Conservation (phyloP, 2,329 filamentous ascomycete species). For the Penicillium sp. region DNA sequence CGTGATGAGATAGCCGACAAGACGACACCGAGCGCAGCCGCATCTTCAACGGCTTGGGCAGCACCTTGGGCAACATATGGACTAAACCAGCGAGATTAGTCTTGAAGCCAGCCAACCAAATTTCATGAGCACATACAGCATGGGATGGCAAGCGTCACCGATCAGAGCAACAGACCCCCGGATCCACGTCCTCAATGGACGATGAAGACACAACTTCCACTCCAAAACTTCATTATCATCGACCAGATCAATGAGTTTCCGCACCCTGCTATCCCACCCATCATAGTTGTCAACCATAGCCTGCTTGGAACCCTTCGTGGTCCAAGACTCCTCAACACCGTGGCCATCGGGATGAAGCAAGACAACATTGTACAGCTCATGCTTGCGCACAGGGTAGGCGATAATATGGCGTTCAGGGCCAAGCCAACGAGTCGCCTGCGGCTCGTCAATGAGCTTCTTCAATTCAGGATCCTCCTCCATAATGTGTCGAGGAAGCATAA, state of each 20-base stretch:
- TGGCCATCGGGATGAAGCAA: conserved; percentile 61
- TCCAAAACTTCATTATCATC: conserved; percentile 51
- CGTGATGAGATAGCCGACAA: conserved; percentile 33
- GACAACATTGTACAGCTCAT: conserved; percentile 65
- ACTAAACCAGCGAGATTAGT: conserved; percentile 14
- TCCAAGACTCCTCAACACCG: conserved; percentile 63
- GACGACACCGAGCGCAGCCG: conserved; percentile 35
- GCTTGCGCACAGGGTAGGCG: conserved; percentile 69
- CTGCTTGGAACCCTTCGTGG: conserved; percentile 60
- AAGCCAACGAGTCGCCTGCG: conserved; percentile 72
- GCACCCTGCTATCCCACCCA: conserved; percentile 61
- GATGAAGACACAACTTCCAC: conserved; percentile 39
- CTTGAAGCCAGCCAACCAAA: neutral
- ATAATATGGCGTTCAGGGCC: conserved; percentile 74
- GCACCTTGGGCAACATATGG: conserved; percentile 46
- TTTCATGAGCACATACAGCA: conserved; percentile 35
- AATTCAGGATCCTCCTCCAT: conserved; percentile 68
- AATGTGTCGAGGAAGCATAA: conserved; percentile 68
- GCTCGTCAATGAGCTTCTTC: conserved; percentile 63
- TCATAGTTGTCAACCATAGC: conserved; percentile 61
- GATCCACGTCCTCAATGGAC: conserved; percentile 36
- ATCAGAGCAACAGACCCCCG: conserved; percentile 38
- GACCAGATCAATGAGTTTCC: conserved; percentile 59
- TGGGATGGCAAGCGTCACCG: conserved; percentile 48
- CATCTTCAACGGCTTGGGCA: conserved; percentile 48